Evolutionary conservation across 2,329 filamentous ascomycete genomes (phyloP).

Genomic region (Bipolaris gigantea): DNA sequence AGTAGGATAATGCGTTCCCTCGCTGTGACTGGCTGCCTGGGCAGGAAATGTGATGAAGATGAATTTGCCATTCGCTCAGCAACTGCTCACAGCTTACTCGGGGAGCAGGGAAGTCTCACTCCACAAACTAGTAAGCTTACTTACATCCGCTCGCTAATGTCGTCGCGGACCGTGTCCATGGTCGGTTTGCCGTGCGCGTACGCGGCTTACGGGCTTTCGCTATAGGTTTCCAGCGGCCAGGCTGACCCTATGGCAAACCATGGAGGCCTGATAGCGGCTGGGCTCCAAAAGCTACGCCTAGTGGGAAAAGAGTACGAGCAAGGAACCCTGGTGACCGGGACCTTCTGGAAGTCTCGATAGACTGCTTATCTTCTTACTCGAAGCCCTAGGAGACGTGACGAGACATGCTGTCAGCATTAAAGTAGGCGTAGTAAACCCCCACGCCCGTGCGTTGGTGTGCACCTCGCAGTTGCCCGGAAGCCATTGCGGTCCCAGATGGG

Average conservation of each 20-base stretch:
- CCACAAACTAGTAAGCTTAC: constrained; percentile 19
- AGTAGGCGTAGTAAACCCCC: constrained; percentile 2
- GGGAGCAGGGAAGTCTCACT: background rate
- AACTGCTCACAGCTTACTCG: constrained; percentile 3
- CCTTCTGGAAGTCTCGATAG: constrained; percentile 2
- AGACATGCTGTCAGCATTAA: constrained; percentile 1
- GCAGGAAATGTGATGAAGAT: background rate
- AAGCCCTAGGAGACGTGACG: background rate
- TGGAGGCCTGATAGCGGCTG: constrained; percentile 1
- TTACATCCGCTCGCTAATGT: constrained; percentile 12
- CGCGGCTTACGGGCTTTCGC: background rate
- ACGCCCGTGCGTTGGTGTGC: constrained; percentile 1
- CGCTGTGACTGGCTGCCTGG: constrained; percentile 2
- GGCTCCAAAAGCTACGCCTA: background rate
- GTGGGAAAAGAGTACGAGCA: background rate
- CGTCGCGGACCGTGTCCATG: constrained; percentile 6
- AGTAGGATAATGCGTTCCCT: background rate
- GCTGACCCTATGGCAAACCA: constrained; percentile 1
- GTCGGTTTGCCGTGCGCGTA: constrained; percentile 2
- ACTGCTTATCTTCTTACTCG: constrained; percentile 1
- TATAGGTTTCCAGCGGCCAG: constrained; percentile 5
- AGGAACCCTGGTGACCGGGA: background rate
- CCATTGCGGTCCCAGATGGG: background rate
- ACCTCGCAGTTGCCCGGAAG: background rate
- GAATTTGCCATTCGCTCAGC: constrained; percentile 2